phyloP scores from a whole-genome alignment of 257 asterid species.

The Solanum microdontum region DNA sequence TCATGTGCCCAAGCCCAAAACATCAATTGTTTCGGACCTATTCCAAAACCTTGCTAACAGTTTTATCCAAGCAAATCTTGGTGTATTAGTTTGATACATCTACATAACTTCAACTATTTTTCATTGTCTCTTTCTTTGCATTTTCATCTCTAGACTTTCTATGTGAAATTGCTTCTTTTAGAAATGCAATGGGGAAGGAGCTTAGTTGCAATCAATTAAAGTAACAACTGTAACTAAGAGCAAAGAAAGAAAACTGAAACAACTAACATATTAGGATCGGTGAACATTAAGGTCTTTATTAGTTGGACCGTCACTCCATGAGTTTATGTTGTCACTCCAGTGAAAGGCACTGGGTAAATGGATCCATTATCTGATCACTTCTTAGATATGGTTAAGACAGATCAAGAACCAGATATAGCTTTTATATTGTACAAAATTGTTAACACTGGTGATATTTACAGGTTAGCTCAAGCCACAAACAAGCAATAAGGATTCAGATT shows the following conservation, averaged over 20 bases:
- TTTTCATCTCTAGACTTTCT: background rate
- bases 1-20: background rate
- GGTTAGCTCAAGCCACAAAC: background rate
- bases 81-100: background rate
- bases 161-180: background rate
- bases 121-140: background rate
- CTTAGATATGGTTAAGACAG: background rate
- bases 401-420: background rate
- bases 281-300: background rate
- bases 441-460: background rate
- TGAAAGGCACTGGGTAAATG: background rate
- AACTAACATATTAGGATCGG: background rate
- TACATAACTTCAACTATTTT: background rate
- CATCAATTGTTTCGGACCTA: background rate
- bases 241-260: background rate
- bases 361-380: background rate
- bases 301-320: background rate
- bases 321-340: background rate
- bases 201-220: background rate
- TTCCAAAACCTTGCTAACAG: background rate
- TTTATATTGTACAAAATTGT: background rate
- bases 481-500: background rate
- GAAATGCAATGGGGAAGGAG: background rate
- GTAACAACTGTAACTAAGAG: background rate
- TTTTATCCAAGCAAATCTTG: background rate